Evolutionary conservation across 495 filamentous ascomycete species (phyloP).

Genomic region (Podospora appendiculata): DNA sequence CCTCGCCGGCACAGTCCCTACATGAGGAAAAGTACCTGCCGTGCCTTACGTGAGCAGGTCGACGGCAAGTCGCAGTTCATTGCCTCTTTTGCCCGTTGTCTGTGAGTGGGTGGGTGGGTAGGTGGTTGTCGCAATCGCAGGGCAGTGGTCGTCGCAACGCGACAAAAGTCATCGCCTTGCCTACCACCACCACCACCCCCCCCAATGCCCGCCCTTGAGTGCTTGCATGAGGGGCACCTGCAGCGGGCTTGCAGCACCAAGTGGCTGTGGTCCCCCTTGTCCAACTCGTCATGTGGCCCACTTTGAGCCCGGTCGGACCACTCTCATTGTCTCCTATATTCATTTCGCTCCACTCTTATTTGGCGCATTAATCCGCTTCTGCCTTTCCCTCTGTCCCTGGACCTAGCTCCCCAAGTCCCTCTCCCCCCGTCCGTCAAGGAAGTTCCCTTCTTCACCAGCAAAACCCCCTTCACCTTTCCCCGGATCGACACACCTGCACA

Average conservation of each 20-base stretch:
- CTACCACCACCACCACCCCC: too few species aligned
- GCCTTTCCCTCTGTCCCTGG: too few species aligned
- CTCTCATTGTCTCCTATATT: background rate
- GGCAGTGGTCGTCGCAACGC: too few species aligned
- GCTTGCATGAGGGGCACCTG: constrained; percentile 5
- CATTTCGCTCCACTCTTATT: constrained; percentile 19
- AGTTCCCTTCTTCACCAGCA: constrained; percentile 6
- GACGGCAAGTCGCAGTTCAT: too few species aligned
- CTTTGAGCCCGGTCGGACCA: constrained; percentile 3
- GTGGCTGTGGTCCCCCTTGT: constrained; percentile 4
- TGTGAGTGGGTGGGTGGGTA: too few species aligned
- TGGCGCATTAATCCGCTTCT: constrained; percentile 26
- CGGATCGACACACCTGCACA: constrained; percentile 2
- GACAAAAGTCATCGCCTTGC: too few species aligned
- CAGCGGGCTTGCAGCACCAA: constrained; percentile 3
- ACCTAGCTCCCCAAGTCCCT: background rate
- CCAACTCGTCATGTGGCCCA: constrained; percentile 25
- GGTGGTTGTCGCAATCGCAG: too few species aligned
- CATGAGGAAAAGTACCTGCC: too few species aligned
- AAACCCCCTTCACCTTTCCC: constrained; percentile 4
- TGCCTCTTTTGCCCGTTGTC: too few species aligned
- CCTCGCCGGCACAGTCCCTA: too few species aligned
- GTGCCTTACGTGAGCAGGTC: too few species aligned
- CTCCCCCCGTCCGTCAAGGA: constrained; percentile 5
- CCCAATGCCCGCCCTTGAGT: too few species aligned